phyloP scores from a whole-genome alignment of 306 rosid species.

The Pyrus pyrifolia region DNA sequence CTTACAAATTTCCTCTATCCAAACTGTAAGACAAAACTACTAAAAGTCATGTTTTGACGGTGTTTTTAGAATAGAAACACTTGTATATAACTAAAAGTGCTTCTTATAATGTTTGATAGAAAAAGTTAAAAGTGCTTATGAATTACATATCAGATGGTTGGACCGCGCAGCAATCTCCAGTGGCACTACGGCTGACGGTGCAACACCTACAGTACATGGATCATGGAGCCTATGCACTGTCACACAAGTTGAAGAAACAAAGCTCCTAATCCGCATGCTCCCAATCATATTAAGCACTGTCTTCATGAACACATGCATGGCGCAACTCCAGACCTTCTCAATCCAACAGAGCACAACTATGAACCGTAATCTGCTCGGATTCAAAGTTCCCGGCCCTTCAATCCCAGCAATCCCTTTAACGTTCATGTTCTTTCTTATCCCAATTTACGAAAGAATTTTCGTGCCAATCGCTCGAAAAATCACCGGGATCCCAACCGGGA shows the following conservation, averaged over 20 bases:
- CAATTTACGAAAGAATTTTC: slow-evolving; percentile 51
- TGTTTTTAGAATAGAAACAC: not conserved
- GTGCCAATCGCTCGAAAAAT: slow-evolving; percentile 68
- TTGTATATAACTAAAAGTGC: not conserved
- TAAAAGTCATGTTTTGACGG: not conserved
- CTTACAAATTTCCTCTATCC: not conserved
- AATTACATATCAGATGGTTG: slow-evolving; percentile 42
- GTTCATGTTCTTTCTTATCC: slow-evolving; percentile 50
- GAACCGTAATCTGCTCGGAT: slow-evolving; percentile 40
- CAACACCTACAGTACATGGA: slow-evolving; percentile 17
- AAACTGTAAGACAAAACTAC: not conserved
- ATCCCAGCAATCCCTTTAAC: slow-evolving; percentile 64
- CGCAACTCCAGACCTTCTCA: slow-evolving; percentile 80
- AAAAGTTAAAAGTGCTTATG: no score
- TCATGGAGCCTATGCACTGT: slow-evolving; percentile 69
- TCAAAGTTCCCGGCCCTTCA: slow-evolving; percentile 65
- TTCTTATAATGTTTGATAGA: no score
- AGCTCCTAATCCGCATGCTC: slow-evolving; percentile 74
- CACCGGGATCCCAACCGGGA: slow-evolving; percentile 75
- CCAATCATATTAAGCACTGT: slow-evolving; percentile 76
- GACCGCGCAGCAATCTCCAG: slow-evolving; percentile 55
- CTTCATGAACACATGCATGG: slow-evolving; percentile 80
- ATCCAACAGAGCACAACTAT: slow-evolving; percentile 67
- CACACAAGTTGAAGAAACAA: slow-evolving; percentile 84
- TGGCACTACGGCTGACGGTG: slow-evolving; percentile 2